phyloP scores from a whole-genome alignment of 1,284 basidiomycete species.

The Schizophyllum amplum region DNA sequence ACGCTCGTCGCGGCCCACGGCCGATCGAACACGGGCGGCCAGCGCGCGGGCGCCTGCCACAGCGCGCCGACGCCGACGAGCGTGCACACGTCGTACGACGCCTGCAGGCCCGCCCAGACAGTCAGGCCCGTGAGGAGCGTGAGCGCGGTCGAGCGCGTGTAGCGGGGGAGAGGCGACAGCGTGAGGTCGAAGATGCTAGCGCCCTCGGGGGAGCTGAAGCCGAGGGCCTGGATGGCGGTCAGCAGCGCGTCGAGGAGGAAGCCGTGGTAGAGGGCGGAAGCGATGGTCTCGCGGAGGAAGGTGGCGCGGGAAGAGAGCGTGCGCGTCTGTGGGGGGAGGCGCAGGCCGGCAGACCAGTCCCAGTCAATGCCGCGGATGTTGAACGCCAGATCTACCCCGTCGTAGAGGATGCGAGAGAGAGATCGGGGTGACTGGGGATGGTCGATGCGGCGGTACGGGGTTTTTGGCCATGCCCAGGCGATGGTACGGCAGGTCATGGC shows the following conservation, averaged over 20 bases:
- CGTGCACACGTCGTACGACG: slow-evolving; percentile 33
- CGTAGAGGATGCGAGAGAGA: slow-evolving; percentile 11
- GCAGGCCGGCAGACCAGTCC: slow-evolving; percentile 38
- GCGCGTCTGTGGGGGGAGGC: slow-evolving; percentile 34
- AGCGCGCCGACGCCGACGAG: slow-evolving; percentile 32
- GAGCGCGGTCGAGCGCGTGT: slow-evolving; percentile 33
- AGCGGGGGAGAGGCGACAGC: slow-evolving; percentile 31
- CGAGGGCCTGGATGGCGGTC: slow-evolving; percentile 30
- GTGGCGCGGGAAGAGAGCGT: slow-evolving; percentile 6
- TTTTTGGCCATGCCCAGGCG: neutral
- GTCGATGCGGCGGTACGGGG: neutral
- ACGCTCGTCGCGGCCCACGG: slow-evolving; percentile 40
- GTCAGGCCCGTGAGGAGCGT: slow-evolving; percentile 30
- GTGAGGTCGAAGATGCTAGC: slow-evolving; percentile 44
- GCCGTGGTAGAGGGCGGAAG: slow-evolving; percentile 27
- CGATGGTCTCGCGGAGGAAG: slow-evolving; percentile 29
- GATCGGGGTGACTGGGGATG: neutral
- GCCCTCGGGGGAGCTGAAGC: slow-evolving; percentile 25
- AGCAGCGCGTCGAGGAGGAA: slow-evolving; percentile 33
- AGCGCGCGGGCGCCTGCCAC: slow-evolving; percentile 29
- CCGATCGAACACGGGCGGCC: slow-evolving; percentile 38
- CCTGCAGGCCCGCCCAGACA: slow-evolving; percentile 35
- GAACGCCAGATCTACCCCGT: slow-evolving; percentile 38
- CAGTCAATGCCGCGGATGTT: slow-evolving; percentile 48
- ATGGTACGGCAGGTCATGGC: neutral